Evolutionary conservation across 2,329 filamentous ascomycete genomes (phyloP), one percentile per base, ranked within the genome.

Genomic region (Microcera coccophila): DNA sequence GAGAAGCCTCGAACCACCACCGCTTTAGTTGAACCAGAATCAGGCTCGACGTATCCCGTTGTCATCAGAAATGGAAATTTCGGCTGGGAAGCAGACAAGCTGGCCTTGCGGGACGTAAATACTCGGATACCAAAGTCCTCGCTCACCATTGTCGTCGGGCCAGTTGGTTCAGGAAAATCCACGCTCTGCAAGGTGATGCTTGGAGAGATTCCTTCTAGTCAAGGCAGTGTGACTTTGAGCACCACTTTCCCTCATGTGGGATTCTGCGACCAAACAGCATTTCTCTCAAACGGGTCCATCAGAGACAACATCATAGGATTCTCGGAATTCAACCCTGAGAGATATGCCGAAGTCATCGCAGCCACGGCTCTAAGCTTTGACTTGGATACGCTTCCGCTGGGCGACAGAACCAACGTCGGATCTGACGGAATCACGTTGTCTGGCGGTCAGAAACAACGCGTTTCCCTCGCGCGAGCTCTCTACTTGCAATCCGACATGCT

Each of bases 121-220:
- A 22, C 32, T 12, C 28, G 7, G 10, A 21, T 49, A 4, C 12
- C 20, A 5, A 37, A 53, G 4, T 41, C 35, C 0, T 44, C 26
- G 3, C 38, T 49, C 21, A 63, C 57, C 0, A 51, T 67, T 1
- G 42, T 69, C 11, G 46, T 62, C 4, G 67, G 67, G 1, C 64
- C 63, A 1, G 59, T 67, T 4, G 58, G 44, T 1, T 53, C 42
- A 4, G 57, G 59, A 1, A 62, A 72, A 39, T 64, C 63, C 0
- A 64, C 62, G 1, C 36, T 68, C 1, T 57, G 59, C 36, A 66
- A 64, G 22, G 62, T 59, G 0, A 50, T 73, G 0, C 45, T 59
- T 3, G 56, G 55, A 1, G 56, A 59, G 20, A 36, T 54, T 2
- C 47, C 52, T 2, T 45, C 47, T 14, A 42, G 19, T 4, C 28